Conservation (phyloP, 1,284 basidiomycete genomes). For the Kwoniella shivajii region DNA sequence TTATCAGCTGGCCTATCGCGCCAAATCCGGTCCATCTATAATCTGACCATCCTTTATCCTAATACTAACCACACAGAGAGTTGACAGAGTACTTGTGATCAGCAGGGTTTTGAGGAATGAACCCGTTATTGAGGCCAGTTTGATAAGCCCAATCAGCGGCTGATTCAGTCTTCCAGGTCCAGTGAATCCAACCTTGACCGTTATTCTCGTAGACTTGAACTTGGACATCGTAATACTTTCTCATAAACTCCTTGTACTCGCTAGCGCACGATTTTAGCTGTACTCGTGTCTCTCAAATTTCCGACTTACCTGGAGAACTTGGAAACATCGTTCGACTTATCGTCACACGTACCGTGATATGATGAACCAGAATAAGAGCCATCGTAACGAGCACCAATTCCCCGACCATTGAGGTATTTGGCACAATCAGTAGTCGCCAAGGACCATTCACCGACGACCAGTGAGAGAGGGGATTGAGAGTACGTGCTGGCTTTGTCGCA, state of each 20-base stretch:
- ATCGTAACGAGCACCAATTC: constrained; percentile 75
- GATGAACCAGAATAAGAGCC: constrained; percentile 70
- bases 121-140: constrained; percentile 71
- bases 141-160: constrained; percentile 60
- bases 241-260: constrained; percentile 79
- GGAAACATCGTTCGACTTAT: constrained; percentile 69
- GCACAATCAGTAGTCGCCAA: constrained; percentile 81
- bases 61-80: constrained; percentile 61
- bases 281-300: neutral
- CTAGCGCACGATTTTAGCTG: constrained; percentile 29
- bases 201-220: constrained; percentile 50
- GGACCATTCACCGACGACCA: constrained; percentile 79
- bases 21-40: no score
- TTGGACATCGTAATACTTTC: constrained; percentile 84
- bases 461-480: constrained; percentile 64
- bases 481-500: constrained; percentile 62
- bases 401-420: constrained; percentile 71
- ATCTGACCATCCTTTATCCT: no score
- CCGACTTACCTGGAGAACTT: constrained; percentile 62
- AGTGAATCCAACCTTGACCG: constrained; percentile 53
- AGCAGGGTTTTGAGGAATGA: constrained; percentile 73
- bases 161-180: constrained; percentile 62
- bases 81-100: constrained; percentile 56
- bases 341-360: constrained; percentile 70
- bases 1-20: no score